Evolutionary conservation across 257 asterid species (phyloP).

Genomic region (Gardenia jasminoides): DNA sequence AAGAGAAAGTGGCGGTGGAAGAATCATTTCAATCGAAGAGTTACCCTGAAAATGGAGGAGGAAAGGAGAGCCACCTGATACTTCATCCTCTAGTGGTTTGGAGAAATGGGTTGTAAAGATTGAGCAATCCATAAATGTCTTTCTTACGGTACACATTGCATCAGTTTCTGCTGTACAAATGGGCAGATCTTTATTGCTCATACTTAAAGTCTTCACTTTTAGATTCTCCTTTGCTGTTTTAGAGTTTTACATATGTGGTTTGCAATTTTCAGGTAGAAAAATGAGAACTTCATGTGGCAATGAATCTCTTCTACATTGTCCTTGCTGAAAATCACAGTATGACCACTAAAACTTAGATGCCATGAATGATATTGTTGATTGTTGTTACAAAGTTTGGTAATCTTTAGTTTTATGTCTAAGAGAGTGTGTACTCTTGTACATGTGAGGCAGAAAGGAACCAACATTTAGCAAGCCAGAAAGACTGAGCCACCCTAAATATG

Average conservation of each 20-base stretch:
- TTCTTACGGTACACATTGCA: constrained; percentile 60
- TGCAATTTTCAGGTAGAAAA: background rate
- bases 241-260: background rate
- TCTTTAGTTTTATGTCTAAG: background rate
- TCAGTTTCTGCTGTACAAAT: background rate
- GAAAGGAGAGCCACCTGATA: constrained; percentile 38
- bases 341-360: background rate
- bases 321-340: background rate
- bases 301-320: background rate
- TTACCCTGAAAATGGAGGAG: constrained; percentile 51
- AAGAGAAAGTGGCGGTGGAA: constrained; percentile 69
- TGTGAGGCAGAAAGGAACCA: background rate
- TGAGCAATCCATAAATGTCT: constrained; percentile 85
- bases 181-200: background rate
- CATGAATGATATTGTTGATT: background rate
- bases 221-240: background rate
- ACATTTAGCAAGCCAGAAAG: too few species aligned
- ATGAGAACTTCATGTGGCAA: background rate
- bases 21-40: constrained; percentile 57
- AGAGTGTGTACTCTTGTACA: background rate
- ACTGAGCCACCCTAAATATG: background rate
- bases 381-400: background rate
- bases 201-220: background rate
- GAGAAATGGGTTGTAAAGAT: constrained; percentile 67
- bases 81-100: constrained; percentile 47